Percentiles rank a stretch among this genome's conserved stretches.
Evolutionary conservation across 2,329 filamentous ascomycete genomes (phyloP).

Genomic region (Stagonosporopsis vannaccii): DNA sequence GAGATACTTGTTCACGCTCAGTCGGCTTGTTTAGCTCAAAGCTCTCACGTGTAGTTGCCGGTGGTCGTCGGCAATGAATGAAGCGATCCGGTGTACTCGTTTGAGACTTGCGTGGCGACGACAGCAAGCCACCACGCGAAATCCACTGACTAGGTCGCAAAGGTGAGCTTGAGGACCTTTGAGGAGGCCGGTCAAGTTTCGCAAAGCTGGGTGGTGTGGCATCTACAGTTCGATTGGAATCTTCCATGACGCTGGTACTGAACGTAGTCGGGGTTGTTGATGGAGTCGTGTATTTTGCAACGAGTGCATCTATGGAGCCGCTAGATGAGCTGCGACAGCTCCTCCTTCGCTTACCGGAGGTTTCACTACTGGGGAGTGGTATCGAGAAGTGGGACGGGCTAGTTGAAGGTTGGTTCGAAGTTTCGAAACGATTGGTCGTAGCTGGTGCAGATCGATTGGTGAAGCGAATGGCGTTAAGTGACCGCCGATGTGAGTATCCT

Average conservation of each 20-base stretch:
- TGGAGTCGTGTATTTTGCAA: conserved; percentile 6
- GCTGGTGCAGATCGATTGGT: conserved; percentile 20
- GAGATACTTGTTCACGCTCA: conserved; percentile 55
- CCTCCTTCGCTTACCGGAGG: neutral
- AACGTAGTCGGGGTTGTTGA: neutral
- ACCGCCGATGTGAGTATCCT: conserved; percentile 1
- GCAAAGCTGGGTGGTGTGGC: neutral
- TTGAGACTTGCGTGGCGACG: conserved; percentile 26
- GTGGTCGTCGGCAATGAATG: conserved; percentile 57
- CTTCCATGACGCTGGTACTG: conserved; percentile 3
- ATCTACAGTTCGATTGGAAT: neutral
- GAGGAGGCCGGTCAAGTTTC: conserved; percentile 15
- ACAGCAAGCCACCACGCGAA: conserved; percentile 32
- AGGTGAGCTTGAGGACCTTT: conserved; percentile 39
- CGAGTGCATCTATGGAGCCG: conserved; percentile 5
- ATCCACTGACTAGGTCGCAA: conserved; percentile 44
- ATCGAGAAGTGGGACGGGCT: neutral
- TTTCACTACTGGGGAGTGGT: neutral
- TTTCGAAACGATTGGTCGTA: neutral
- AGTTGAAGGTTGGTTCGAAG: neutral
- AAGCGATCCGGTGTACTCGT: conserved; percentile 64
- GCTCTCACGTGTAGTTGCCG: conserved; percentile 54
- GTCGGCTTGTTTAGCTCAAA: conserved; percentile 62
- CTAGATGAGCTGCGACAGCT: conserved; percentile 19
- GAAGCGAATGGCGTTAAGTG: conserved; percentile 12